These are phyloP conservation scores for Fusarium chlamydosporum DNA, from an alignment of 2,329 filamentous ascomycete genomes.

Conservation along the genomic window DNA sequence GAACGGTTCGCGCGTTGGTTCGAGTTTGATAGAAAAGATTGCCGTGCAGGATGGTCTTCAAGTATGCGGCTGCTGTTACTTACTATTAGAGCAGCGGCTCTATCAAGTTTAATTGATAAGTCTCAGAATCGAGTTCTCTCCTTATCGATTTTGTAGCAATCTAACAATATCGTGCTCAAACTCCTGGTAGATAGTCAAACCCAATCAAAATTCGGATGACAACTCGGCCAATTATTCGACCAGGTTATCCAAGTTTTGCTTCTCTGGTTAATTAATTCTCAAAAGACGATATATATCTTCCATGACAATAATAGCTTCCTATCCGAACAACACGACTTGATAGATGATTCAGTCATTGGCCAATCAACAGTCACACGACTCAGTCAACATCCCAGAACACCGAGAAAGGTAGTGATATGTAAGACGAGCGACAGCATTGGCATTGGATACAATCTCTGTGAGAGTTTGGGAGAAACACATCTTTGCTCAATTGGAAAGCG, in stretches of 20 bases:
- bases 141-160: neutral
- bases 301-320: neutral
- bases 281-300: neutral
- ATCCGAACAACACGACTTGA: neutral
- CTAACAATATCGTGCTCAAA: too few species aligned
- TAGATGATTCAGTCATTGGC: constrained; percentile 7
- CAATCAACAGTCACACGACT: neutral
- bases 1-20: neutral
- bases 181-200: neutral
- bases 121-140: neutral
- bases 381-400: neutral
- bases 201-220: neutral
- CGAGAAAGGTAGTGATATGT: constrained; percentile 1
- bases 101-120: constrained; percentile 1
- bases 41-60: neutral
- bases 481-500: constrained; percentile 17
- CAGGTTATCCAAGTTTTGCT: constrained; percentile 3
- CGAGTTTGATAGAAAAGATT: constrained; percentile 2
- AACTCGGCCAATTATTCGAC: neutral
- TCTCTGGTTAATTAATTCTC: neutral
- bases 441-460: neutral
- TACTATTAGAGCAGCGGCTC: neutral
- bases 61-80: neutral
- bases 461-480: constrained; percentile 4
- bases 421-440: neutral